A percentile compares a stretch with the other conserved stretches of the same genome.
Evolutionary conservation across 371 early-diverging fungal genomes (phyloP).

Genomic region (Mortierella sp.): DNA sequence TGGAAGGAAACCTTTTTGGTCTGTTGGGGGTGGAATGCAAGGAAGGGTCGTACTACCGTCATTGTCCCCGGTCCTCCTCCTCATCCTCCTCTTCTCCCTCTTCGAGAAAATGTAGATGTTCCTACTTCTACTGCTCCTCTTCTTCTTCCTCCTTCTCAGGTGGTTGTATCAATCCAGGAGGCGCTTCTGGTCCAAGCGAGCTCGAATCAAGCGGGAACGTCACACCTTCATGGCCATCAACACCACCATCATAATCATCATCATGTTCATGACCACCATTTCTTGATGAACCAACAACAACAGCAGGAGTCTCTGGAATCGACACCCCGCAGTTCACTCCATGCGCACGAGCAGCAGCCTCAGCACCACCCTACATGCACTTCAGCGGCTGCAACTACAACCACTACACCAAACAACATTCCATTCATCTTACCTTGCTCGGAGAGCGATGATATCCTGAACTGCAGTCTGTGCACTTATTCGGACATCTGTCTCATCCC

Average conservation of each 20-base stretch:
- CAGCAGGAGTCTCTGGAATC: not conserved
- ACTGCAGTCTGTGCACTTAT: constrained; percentile 42
- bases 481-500: constrained; percentile 43
- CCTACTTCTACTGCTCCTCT: not conserved
- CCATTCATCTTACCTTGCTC: not conserved
- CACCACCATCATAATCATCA: not conserved
- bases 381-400: not conserved
- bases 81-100: not conserved
- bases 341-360: not conserved
- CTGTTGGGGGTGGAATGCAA: constrained; percentile 18
- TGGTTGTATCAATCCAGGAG: constrained; percentile 2
- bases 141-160: not conserved
- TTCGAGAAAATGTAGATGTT: not conserved
- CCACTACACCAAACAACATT: not conserved
- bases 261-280: not conserved
- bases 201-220: not conserved
- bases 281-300: not conserved
- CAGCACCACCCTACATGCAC: not conserved
- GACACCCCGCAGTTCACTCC: not conserved
- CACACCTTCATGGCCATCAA: not conserved
- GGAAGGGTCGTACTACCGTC: constrained; percentile 7
- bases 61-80: constrained; percentile 7
- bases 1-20: constrained; percentile 27
- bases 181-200: not conserved
- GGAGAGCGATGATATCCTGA: not conserved